Percentiles rank a stretch among this genome's conserved stretches.
Evolutionary conservation across 2,329 filamentous ascomycete genomes (phyloP).

Genomic region (Nannizziopsis barbatae): DNA sequence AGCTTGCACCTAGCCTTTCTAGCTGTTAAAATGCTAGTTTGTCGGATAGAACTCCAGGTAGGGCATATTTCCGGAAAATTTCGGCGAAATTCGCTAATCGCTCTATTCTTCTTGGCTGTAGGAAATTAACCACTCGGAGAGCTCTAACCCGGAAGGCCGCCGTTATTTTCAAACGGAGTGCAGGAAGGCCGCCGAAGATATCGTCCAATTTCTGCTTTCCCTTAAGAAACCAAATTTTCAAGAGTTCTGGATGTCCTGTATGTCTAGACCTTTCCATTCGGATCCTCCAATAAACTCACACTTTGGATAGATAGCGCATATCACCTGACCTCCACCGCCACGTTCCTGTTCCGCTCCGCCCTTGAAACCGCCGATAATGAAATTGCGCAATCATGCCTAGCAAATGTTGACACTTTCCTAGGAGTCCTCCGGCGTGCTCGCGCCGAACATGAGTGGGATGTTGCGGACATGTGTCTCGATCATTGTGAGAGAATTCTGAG

Average conservation of each 20-base stretch:
- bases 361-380: slow-evolving; percentile 41
- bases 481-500: slow-evolving; percentile 38
- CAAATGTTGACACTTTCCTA: slow-evolving; percentile 40
- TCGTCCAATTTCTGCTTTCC: slow-evolving; percentile 41
- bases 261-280: slow-evolving; percentile 15
- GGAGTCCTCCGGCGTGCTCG: slow-evolving; percentile 38
- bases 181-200: slow-evolving; percentile 34
- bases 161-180: slow-evolving; percentile 40
- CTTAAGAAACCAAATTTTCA: slow-evolving; percentile 38
- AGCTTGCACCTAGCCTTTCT: slow-evolving; percentile 37
- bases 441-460: slow-evolving; percentile 45
- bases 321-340: slow-evolving; percentile 44
- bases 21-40: slow-evolving; percentile 39
- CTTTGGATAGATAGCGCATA: slow-evolving; percentile 37
- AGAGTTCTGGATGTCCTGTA: slow-evolving; percentile 44
- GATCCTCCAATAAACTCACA: neutral
- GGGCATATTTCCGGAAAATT: slow-evolving; percentile 10
- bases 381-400: slow-evolving; percentile 37
- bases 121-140: slow-evolving; percentile 35
- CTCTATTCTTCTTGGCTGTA: slow-evolving; percentile 12
- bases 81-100: neutral
- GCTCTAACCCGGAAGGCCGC: slow-evolving; percentile 36
- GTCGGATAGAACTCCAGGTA: slow-evolving; percentile 38
- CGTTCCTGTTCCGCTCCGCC: slow-evolving; percentile 41
- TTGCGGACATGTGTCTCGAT: slow-evolving; percentile 45